Evolutionary conservation across 495 filamentous ascomycete genomes (phyloP).

Genomic region (Penicillium riverlandense): DNA sequence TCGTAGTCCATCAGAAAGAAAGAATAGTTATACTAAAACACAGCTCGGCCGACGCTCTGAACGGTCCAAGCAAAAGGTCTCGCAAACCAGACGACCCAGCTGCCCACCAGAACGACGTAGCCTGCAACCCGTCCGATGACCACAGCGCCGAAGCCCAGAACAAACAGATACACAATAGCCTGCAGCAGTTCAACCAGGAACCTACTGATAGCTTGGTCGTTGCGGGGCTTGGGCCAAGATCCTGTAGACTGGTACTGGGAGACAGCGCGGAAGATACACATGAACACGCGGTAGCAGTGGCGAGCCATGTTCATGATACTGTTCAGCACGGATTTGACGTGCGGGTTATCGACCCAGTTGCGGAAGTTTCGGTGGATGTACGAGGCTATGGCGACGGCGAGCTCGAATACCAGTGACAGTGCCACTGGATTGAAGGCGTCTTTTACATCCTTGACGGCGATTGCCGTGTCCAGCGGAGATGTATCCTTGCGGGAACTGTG

Average conservation of each 20-base stretch:
- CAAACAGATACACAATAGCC: constrained; percentile 28
- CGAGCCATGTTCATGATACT: constrained; percentile 27
- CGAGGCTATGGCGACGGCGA: constrained; percentile 20
- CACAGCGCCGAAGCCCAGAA: constrained; percentile 27
- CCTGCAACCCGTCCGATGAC: constrained; percentile 25
- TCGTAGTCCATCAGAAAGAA: too few relatives aligned
- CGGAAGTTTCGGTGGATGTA: constrained; percentile 20
- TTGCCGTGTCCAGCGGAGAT: too few relatives aligned
- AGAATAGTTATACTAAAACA: constrained; percentile 4
- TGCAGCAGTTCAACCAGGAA: constrained; percentile 29
- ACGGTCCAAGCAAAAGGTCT: constrained; percentile 32
- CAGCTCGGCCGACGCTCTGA: constrained; percentile 19
- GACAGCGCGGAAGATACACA: constrained; percentile 15
- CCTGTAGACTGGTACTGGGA: constrained; percentile 30
- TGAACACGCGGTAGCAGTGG: constrained; percentile 32
- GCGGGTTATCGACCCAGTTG: constrained; percentile 17
- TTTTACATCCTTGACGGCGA: background rate
- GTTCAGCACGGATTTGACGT: constrained; percentile 18
- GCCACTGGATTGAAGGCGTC: constrained; percentile 14
- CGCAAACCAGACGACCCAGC: constrained; percentile 38
- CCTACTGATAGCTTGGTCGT: constrained; percentile 21
- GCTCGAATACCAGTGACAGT: constrained; percentile 25
- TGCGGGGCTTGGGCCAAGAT: constrained; percentile 21
- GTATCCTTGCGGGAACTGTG: too few relatives aligned
- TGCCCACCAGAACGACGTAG: constrained; percentile 29